A percentile compares a stretch with the other conserved stretches of the same genome.
Conservation (phyloP, 805 yeast species). For the Yarrowia alimentaria region DNA sequence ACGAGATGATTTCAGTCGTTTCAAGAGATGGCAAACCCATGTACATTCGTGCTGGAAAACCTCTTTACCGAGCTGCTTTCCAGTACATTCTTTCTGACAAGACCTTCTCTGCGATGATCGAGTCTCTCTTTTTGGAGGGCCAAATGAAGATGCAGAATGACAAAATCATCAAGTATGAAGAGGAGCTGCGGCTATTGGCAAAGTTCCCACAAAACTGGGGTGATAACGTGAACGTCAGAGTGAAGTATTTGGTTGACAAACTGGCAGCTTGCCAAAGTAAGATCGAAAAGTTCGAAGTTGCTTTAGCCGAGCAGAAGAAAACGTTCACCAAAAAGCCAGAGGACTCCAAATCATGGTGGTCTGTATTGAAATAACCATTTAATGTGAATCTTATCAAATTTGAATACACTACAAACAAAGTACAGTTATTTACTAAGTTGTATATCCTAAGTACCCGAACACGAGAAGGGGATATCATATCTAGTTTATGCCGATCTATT, state of each 20-base stretch:
- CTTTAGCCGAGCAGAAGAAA: slow-evolving; percentile 34
- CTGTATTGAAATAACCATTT: background rate
- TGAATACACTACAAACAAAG: too few species aligned
- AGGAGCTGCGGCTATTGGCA: slow-evolving; percentile 62
- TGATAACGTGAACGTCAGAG: slow-evolving; percentile 52
- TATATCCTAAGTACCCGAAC: too few species aligned
- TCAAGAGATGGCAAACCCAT: slow-evolving; percentile 73
- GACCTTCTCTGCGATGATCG: slow-evolving; percentile 58
- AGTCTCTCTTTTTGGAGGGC: slow-evolving; percentile 56
- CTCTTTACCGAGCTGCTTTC: slow-evolving; percentile 80
- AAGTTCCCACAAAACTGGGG: slow-evolving; percentile 47
- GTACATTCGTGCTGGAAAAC: slow-evolving; percentile 74
- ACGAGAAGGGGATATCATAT: too few species aligned
- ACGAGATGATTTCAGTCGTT: slow-evolving; percentile 69
- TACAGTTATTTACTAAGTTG: too few species aligned
- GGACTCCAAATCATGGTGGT: slow-evolving; percentile 11
- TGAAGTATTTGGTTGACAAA: slow-evolving; percentile 65
- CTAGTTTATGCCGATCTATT: too few species aligned
- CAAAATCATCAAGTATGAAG: slow-evolving; percentile 64
- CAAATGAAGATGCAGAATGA: slow-evolving; percentile 59
- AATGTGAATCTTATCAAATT: too few species aligned
- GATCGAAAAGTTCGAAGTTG: slow-evolving; percentile 49
- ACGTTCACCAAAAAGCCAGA: slow-evolving; percentile 27
- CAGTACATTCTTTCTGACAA: slow-evolving; percentile 57
- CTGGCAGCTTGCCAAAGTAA: slow-evolving; percentile 58